A percentile compares a stretch with the other conserved stretches of the same genome.
phyloP scores from a whole-genome alignment of 1,284 basidiomycete species.

The Trichosporon coremiiforme region DNA sequence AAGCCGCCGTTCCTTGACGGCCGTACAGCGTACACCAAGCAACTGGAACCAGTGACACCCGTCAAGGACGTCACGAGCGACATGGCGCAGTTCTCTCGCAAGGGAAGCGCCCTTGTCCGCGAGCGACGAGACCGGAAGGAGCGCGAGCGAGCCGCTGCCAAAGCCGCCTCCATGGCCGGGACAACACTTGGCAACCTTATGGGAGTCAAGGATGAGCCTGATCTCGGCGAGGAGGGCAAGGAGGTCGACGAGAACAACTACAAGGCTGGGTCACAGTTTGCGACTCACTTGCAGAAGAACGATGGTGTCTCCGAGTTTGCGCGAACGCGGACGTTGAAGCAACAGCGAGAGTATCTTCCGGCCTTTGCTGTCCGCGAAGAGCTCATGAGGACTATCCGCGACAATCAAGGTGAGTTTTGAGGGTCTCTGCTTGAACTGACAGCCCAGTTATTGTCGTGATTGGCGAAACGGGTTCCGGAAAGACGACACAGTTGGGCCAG shows the following conservation, averaged over 20 bases:
- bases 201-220: conserved; percentile 92
- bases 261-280: conserved; percentile 95
- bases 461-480: conserved; percentile 93
- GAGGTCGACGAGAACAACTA: conserved; percentile 69
- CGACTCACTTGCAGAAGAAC: conserved; percentile 78
- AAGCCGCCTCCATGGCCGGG: conserved; percentile 87
- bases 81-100: conserved; percentile 92
- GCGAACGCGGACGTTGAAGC: conserved; percentile 78
- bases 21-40: conserved; percentile 92
- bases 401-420: conserved; percentile 78
- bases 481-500: conserved; percentile 89
- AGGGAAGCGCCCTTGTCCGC: conserved; percentile 88
- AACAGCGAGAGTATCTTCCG: conserved; percentile 95
- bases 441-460: conserved; percentile 81
- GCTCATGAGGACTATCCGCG: conserved; percentile 81
- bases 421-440: conserved; percentile 4
- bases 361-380: conserved; percentile 98
- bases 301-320: conserved; percentile 82
- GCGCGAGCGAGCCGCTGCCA: conserved; percentile 88
- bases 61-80: conserved; percentile 92
- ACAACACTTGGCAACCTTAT: conserved; percentile 94
- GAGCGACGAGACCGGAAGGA: conserved; percentile 96
- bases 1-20: conserved; percentile 98
- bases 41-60: conserved; percentile 95
- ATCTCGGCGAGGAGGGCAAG: conserved; percentile 62